Percentiles rank a stretch among this genome's conserved stretches.
phyloP scores from a whole-genome alignment of 1,139 yeast genomes.

The Kodamaea anthophila region DNA sequence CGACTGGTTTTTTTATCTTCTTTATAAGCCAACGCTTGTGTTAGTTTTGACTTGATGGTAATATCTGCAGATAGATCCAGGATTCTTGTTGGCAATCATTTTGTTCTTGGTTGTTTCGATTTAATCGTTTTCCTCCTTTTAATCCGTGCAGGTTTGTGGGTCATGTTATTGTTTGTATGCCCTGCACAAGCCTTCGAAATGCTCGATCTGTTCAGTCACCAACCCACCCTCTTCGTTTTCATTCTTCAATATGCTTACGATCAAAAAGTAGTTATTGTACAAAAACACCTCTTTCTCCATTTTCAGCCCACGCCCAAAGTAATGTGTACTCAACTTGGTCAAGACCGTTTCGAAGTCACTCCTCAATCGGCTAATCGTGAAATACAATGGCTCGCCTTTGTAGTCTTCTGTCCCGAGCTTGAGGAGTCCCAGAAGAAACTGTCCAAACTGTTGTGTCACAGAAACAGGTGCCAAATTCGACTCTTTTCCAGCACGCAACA shows the following conservation, averaged over 20 bases:
- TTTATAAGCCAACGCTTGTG: too few relatives aligned
- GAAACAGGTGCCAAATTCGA: slow-evolving; percentile 47
- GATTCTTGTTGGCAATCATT: too few relatives aligned
- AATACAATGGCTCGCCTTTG: slow-evolving; percentile 64
- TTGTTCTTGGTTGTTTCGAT: too few relatives aligned
- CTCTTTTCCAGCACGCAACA: slow-evolving; percentile 24
- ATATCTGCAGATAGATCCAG: too few relatives aligned
- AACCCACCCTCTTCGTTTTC: slow-evolving; percentile 47
- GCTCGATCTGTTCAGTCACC: slow-evolving; percentile 52
- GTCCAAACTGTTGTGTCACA: slow-evolving; percentile 76
- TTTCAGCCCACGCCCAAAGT: slow-evolving; percentile 32
- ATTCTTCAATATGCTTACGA: slow-evolving; percentile 42
- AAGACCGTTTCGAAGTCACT: slow-evolving; percentile 75
- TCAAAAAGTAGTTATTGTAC: slow-evolving; percentile 65
- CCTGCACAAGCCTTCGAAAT: slow-evolving; percentile 54
- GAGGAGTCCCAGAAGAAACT: slow-evolving; percentile 65
- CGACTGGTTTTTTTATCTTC: too few relatives aligned
- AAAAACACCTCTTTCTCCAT: slow-evolving; percentile 62
- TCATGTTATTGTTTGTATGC: slow-evolving; percentile 59
- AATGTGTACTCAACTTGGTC: slow-evolving; percentile 55
- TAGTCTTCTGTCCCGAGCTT: slow-evolving; percentile 39
- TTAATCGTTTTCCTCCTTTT: too few relatives aligned
- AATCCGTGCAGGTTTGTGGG: too few relatives aligned
- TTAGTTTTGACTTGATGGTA: too few relatives aligned
- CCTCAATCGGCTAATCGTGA: slow-evolving; percentile 61